Evolutionary conservation across 768 basidiomycete genomes (phyloP).

Genomic region (Boletus patriciae): DNA sequence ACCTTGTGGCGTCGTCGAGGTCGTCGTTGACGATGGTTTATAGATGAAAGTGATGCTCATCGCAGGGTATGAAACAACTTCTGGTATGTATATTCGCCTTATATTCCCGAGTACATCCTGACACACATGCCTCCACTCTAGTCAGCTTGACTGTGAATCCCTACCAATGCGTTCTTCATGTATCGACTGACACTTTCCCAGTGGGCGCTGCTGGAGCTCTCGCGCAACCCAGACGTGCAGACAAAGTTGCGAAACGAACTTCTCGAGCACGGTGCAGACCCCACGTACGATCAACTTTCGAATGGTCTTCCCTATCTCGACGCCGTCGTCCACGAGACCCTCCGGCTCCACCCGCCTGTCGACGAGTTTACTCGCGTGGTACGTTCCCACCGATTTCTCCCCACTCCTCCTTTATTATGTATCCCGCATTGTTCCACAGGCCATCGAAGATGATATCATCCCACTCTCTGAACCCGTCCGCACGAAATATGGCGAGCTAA

Average conservation of each 20-base stretch:
- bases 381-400: constrained; percentile 6
- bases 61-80: constrained; percentile 25
- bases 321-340: constrained; percentile 45
- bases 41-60: constrained; percentile 20
- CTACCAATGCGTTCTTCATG: neutral
- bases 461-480: constrained; percentile 52
- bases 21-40: neutral
- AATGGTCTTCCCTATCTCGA: constrained; percentile 41
- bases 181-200: constrained; percentile 8
- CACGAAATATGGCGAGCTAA: constrained; percentile 38
- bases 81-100: constrained; percentile 9
- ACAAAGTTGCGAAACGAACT: constrained; percentile 53
- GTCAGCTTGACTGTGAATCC: constrained; percentile 17
- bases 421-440: constrained; percentile 27
- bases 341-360: constrained; percentile 40
- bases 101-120: no score
- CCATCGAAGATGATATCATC: constrained; percentile 53
- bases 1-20: no score
- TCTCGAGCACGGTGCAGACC: constrained; percentile 43
- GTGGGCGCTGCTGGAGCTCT: constrained; percentile 62
- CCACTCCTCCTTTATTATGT: constrained; percentile 34
- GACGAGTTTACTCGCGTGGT: neutral
- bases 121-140: neutral
- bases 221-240: constrained; percentile 46
- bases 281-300: neutral